These are phyloP conservation scores for Hypoxylon fuscum DNA, from an alignment of 495 filamentous ascomycete genomes.

Conservation along the genomic window DNA sequence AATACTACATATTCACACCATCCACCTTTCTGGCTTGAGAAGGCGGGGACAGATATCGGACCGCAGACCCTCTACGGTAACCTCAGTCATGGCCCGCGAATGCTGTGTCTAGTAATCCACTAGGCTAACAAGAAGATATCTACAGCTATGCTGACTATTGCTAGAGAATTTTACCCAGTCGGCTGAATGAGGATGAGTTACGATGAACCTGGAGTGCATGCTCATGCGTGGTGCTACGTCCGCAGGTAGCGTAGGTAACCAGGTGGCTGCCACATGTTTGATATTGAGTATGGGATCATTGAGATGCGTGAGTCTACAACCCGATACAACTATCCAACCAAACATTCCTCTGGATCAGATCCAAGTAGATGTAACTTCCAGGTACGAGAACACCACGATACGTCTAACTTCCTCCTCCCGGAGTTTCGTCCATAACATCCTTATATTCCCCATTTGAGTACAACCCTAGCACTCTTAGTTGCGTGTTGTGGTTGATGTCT, in stretches of 20 bases:
- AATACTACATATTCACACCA: slow-evolving; percentile 44
- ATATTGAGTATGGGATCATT: slow-evolving; percentile 26
- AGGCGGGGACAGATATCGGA: slow-evolving; percentile 42
- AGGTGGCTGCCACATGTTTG: slow-evolving; percentile 41
- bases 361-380: slow-evolving; percentile 24
- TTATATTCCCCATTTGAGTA: slow-evolving; percentile 26
- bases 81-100: slow-evolving; percentile 26
- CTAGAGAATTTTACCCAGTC: slow-evolving; percentile 23
- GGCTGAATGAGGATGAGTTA: slow-evolving; percentile 38
- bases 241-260: slow-evolving; percentile 10
- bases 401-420: slow-evolving; percentile 19
- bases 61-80: slow-evolving; percentile 45
- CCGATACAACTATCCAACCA: slow-evolving; percentile 20
- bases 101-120: slow-evolving; percentile 20
- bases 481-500: slow-evolving; percentile 12
- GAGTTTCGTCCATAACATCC: slow-evolving; percentile 19
- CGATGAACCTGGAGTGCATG: slow-evolving; percentile 34
- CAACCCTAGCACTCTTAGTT: slow-evolving; percentile 14
- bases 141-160: slow-evolving; percentile 24
- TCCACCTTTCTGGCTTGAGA: slow-evolving; percentile 27
- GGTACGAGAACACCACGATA: slow-evolving; percentile 15
- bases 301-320: slow-evolving; percentile 22
- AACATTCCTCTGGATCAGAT: slow-evolving; percentile 27
- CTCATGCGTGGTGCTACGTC: slow-evolving; percentile 18
- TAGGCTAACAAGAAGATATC: slow-evolving; percentile 11